Percentiles rank a stretch among this genome's conserved stretches.
These are phyloP conservation scores for Linaria vulgaris DNA, from an alignment of 257 asterid genomes.

Conservation along the genomic window DNA sequence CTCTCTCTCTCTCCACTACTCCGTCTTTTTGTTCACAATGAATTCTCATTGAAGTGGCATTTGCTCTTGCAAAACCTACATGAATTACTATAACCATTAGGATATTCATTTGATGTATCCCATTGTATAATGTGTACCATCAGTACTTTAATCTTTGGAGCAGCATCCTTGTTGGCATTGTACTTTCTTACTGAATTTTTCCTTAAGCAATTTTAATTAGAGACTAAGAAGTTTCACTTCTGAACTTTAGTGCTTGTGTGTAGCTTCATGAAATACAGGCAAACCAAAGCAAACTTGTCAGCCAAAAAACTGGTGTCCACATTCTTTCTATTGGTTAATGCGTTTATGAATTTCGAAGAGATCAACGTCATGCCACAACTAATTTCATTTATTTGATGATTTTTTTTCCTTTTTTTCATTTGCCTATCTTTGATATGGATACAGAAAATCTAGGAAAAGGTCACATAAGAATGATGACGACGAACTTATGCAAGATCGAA, in stretches of 20 bases:
- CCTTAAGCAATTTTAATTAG: background rate
- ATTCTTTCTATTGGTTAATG: too few relatives aligned
- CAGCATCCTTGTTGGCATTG: too few relatives aligned
- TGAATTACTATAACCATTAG: background rate
- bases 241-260: background rate
- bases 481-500: conserved; percentile 28
- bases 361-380: background rate
- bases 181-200: too few relatives aligned
- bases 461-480: conserved; percentile 23
- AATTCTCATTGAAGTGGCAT: conserved; percentile 17
- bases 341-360: too few relatives aligned
- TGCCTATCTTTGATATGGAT: conserved; percentile 14
- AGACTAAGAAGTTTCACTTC: background rate
- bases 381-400: background rate
- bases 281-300: background rate
- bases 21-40: background rate
- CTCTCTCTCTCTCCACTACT: conserved; percentile 9
- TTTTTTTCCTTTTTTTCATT: conserved; percentile 6
- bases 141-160: background rate
- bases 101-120: background rate
- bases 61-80: conserved; percentile 2
- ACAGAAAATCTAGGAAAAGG: conserved; percentile 49
- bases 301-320: background rate
- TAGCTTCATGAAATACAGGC: background rate
- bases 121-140: background rate